Evolutionary conservation across 257 asterid genomes (phyloP).

Genomic region (Voacanga thouarsii): DNA sequence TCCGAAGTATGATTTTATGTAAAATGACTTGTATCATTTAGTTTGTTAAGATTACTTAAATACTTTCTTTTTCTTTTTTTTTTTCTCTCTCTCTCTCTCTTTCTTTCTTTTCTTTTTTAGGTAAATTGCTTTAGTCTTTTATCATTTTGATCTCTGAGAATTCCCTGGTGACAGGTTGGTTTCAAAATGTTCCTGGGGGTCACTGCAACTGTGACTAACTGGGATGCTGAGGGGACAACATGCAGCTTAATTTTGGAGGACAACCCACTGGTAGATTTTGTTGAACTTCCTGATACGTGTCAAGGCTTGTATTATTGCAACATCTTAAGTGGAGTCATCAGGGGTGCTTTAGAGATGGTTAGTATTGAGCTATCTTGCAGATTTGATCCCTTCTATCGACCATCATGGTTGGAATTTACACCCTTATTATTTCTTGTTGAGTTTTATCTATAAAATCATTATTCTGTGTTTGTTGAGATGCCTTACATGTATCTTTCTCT

Average conservation of each 20-base stretch:
- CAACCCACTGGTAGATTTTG: constrained; percentile 93
- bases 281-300: constrained; percentile 96
- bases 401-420: not conserved
- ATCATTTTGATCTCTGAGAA: not conserved
- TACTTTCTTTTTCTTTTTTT: not conserved
- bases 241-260: constrained; percentile 94
- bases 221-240: constrained; percentile 92
- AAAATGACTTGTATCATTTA: not conserved
- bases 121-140: not conserved
- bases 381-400: constrained; percentile 2
- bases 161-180: constrained; percentile 54
- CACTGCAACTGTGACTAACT: constrained; percentile 72
- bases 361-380: constrained; percentile 25
- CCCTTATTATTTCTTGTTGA: not conserved
- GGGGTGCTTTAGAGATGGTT: constrained; percentile 98
- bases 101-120: not conserved
- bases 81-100: not conserved
- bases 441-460: not conserved
- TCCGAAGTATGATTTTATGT: not conserved
- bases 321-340: constrained; percentile 83
- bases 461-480: not conserved
- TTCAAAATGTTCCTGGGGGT: constrained; percentile 91
- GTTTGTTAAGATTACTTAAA: not conserved
- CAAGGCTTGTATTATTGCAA: constrained; percentile 96
- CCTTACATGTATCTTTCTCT: not conserved